Conservation (phyloP, 1,284 basidiomycete species). For the Coriolopsis trogii region DNA sequence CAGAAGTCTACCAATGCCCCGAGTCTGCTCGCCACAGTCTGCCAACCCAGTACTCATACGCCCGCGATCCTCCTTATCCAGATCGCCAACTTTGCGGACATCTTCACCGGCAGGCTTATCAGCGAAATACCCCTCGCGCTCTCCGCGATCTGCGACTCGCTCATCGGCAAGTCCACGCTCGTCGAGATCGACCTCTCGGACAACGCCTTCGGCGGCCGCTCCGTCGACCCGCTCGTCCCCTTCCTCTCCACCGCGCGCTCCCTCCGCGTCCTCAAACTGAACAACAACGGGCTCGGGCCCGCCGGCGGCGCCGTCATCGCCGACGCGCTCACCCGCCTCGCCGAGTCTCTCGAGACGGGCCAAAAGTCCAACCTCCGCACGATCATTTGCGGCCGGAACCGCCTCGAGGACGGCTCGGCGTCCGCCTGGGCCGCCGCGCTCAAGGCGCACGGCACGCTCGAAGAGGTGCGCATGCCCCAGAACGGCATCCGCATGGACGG, state of each 20-base stretch:
- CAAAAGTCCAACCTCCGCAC: conserved; percentile 74
- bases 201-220: conserved; percentile 96
- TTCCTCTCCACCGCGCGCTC: conserved; percentile 83
- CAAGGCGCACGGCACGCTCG: conserved; percentile 78
- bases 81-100: conserved; percentile 96
- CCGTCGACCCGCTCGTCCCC: conserved; percentile 92
- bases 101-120: conserved; percentile 97
- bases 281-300: conserved; percentile 98
- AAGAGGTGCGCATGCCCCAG: conserved; percentile 92
- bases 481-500: conserved; percentile 98
- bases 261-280: conserved; percentile 86
- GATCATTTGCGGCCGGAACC: conserved; percentile 93
- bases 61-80: conserved; percentile 36
- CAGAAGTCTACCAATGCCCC: too few species aligned
- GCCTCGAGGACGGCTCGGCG: conserved; percentile 92
- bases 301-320: conserved; percentile 88
- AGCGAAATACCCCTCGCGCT: conserved; percentile 93
- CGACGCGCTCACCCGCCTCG: conserved; percentile 81
- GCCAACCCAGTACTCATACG: too few species aligned
- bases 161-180: conserved; percentile 80
- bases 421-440: conserved; percentile 87
- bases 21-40: too few species aligned
- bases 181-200: conserved; percentile 92
- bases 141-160: conserved; percentile 85
- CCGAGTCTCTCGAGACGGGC: conserved; percentile 68